phyloP scores from a whole-genome alignment of 768 basidiomycete genomes.

The Termitomyces sp. region DNA sequence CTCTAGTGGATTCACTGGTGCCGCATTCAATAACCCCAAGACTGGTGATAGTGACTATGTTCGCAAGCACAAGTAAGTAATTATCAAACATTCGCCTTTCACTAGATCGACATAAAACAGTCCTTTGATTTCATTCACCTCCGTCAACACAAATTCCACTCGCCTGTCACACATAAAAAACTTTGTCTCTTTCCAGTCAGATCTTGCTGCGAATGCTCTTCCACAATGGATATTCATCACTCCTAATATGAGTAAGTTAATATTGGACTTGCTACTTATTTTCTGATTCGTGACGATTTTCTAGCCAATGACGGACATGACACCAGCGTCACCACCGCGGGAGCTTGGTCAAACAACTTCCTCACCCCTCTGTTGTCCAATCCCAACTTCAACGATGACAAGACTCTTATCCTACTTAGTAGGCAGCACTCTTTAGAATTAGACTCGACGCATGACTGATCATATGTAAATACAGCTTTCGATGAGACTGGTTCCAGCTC shows the following conservation, averaged over 20 bases:
- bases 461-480: conserved; percentile 27
- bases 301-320: conserved; percentile 55
- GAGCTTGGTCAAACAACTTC: conserved; percentile 44
- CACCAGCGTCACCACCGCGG: conserved; percentile 45
- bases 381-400: conserved; percentile 45
- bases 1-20: conserved; percentile 37
- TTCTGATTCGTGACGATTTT: neutral
- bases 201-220: conserved; percentile 42
- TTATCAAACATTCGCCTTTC: neutral
- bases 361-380: conserved; percentile 46
- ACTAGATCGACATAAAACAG: conserved; percentile 8
- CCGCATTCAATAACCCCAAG: conserved; percentile 20
- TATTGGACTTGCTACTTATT: neutral
- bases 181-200: conserved; percentile 57
- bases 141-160: conserved; percentile 35
- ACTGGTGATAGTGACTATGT: conserved; percentile 22
- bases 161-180: conserved; percentile 46
- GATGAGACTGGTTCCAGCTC: conserved; percentile 45
- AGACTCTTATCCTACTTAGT: conserved; percentile 52
- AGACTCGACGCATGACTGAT: neutral
- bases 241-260: conserved; percentile 41
- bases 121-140: conserved; percentile 46
- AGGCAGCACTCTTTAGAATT: neutral
- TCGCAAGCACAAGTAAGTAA: conserved; percentile 25
- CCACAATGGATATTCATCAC: conserved; percentile 63